phyloP scores from a whole-genome alignment of 305 asterid species.

The Plantago coronopus region DNA sequence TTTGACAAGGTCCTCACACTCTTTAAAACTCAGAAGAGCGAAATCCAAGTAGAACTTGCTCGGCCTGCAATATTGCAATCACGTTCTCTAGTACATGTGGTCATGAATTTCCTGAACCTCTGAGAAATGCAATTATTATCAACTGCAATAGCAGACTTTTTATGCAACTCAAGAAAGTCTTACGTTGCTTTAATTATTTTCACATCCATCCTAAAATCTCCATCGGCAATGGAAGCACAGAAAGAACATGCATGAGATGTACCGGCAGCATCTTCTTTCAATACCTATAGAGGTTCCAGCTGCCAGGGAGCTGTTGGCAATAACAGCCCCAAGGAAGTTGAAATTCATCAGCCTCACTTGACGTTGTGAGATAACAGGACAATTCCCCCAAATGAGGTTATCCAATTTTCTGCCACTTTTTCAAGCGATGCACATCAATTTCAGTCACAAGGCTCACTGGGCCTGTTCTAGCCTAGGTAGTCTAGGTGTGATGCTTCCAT shows the following conservation, averaged over 20 bases:
- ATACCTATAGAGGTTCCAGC: background rate
- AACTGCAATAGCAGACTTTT: conserved; percentile 1
- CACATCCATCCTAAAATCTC: conserved; percentile 9
- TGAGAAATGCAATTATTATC: background rate
- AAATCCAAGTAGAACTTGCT: conserved; percentile 7
- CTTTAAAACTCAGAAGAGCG: conserved; percentile 13
- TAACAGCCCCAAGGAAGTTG: conserved; percentile 6
- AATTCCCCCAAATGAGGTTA: background rate
- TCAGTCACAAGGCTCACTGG: background rate
- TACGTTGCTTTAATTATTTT: background rate
- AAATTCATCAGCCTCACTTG: conserved; percentile 1
- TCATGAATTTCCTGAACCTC: conserved; percentile 9
- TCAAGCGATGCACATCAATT: background rate
- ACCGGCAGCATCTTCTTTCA: conserved; percentile 2
- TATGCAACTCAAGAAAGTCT: conserved; percentile 7
- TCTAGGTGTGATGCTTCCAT: background rate
- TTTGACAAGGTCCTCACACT: conserved; percentile 11
- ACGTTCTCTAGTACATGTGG: background rate
- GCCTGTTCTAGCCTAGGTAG: background rate
- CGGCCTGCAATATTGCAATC: background rate
- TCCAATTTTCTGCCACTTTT: background rate
- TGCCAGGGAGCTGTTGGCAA: background rate
- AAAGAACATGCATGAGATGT: background rate
- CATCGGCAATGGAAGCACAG: background rate
- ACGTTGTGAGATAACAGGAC: background rate